Evolutionary conservation across 305 asterid genomes (phyloP).

Genomic region (Fraxinus nigra): DNA sequence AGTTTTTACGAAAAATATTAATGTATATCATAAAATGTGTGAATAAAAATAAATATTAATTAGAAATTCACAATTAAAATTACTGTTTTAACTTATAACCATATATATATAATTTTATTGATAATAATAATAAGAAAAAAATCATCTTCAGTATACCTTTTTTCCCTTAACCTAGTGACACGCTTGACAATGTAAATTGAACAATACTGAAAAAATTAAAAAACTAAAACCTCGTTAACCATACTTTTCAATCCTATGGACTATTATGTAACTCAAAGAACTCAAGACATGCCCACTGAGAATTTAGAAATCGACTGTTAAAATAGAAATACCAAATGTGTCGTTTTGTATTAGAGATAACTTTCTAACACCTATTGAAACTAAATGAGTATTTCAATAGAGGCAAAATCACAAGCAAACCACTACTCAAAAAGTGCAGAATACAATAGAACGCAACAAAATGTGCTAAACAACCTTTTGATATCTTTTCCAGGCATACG

Average conservation of each 20-base stretch:
- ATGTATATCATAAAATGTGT: too few species aligned
- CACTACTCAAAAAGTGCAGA: neutral
- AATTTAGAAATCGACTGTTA: neutral
- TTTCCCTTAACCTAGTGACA: too few species aligned
- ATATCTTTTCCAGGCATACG: neutral
- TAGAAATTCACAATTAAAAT: too few species aligned
- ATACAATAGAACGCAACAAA: conserved; percentile 10
- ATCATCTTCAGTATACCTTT: too few species aligned
- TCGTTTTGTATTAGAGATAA: neutral
- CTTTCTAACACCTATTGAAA: neutral
- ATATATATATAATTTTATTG: too few species aligned
- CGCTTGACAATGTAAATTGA: neutral
- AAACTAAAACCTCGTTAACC: too few species aligned
- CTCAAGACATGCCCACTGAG: neutral
- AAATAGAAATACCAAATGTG: neutral
- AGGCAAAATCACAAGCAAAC: neutral
- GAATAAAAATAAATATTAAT: too few species aligned
- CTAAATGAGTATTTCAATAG: neutral
- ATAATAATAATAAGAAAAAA: too few species aligned
- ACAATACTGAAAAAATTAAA: neutral
- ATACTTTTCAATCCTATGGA: neutral
- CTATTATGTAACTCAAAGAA: neutral
- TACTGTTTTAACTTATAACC: too few species aligned
- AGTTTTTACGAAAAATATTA: too few species aligned
- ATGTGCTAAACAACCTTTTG: neutral